Evolutionary conservation across 768 basidiomycete genomes (phyloP), one percentile per base, ranked within the genome.

Genomic region (Lactifluus subvellereus): DNA sequence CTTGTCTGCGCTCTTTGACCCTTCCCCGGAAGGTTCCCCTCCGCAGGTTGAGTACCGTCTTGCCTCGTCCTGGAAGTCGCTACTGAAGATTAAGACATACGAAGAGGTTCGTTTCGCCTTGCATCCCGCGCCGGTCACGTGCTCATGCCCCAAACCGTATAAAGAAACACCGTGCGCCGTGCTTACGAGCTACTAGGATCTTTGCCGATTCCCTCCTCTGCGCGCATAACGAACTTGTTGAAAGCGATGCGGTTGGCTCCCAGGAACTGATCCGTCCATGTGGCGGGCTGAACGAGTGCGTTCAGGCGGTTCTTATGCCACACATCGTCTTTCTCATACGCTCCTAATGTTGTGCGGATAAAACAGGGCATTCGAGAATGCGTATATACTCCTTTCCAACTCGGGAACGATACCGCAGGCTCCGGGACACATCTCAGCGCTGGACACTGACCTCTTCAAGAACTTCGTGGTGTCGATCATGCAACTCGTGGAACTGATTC

Each of bases 401-500:
- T 35, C 56, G n/a, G 48, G 42, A 8, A 52, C 51, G 18, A 57
- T 53, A n/a, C 56, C 51, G n/a, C 50, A 14, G 6, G 43, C 40
- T 6, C 48, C 56, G 1, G 22, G 35, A 20, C 51, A 58, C 14
- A 40, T 62, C 27, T 30, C 43, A 37, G 50, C 55, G 35, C 42
- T 58, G 27, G 61, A 62, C 51, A 50, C 56, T 14, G 50, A 52
- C 16, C 56, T 62, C 3, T 58, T 62, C 27, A 57, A 18, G 56
- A 53, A 32, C 51, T 62, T 53, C 18, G 11, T 62, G 6, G 35
- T 62, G 4, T 52, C 43, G 27, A 62, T 62, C 35, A 20, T 57
- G 51, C 61, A 62, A 6, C 61, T 58, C 27, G 14, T 62, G 20
- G 18, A n/a, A 13, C 51, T 62, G 18, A 52, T 57, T 42, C 56